Percentiles rank a stretch among this genome's conserved stretches.
Conservation (phyloP, 345 rosid species). For the Abelmoschus esculentus region DNA sequence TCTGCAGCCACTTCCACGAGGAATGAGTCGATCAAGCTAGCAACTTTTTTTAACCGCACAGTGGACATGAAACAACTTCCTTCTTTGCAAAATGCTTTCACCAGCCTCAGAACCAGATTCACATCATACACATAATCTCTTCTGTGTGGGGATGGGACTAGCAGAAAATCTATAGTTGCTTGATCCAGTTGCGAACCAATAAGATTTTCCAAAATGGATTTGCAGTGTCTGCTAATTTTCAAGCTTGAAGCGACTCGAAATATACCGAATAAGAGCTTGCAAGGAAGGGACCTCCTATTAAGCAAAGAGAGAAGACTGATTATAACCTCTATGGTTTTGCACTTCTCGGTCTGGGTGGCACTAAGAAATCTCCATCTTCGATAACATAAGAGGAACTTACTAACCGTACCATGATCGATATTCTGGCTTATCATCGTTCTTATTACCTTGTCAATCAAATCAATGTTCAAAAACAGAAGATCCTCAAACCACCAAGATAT, state of each 20-base stretch:
- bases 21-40: constrained; percentile 9
- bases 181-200: constrained; percentile 42
- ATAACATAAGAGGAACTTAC: constrained; percentile 22
- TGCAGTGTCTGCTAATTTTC: constrained; percentile 16
- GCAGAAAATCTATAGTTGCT: constrained; percentile 17
- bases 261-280: too few species aligned
- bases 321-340: too few species aligned
- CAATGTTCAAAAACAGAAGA: constrained; percentile 29
- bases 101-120: too few species aligned
- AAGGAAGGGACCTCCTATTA: constrained; percentile 23
- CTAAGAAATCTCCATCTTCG: constrained; percentile 21
- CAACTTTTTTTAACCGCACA: constrained; percentile 28
- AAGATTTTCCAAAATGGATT: constrained; percentile 28
- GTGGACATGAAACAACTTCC: constrained; percentile 1
- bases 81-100: background rate
- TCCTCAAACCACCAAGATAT: constrained; percentile 14
- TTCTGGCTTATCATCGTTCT: constrained; percentile 24
- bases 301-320: constrained; percentile 3
- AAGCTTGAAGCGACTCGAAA: constrained; percentile 22
- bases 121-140: too few species aligned
- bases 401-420: constrained; percentile 22
- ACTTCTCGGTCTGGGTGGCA: too few species aligned
- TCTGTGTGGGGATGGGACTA: too few species aligned
- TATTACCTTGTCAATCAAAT: constrained; percentile 24
- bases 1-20: constrained; percentile 49